phyloP scores from a whole-genome alignment of 805 yeast species.

The Wickerhamiella cacticola region DNA sequence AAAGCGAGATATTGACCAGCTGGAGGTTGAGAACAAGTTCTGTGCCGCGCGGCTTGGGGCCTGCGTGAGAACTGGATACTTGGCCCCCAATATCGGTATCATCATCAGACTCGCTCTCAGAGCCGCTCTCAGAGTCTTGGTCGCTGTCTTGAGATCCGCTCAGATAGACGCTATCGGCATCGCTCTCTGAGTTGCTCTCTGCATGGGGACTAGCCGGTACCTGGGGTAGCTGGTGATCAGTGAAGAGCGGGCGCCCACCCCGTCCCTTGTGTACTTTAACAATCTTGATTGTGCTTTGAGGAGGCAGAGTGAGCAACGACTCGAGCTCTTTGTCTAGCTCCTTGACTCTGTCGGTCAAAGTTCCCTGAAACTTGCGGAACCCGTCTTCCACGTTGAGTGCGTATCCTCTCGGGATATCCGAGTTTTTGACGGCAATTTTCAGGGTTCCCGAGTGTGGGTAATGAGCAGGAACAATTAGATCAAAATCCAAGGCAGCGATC shows the following conservation, averaged over 20 bases:
- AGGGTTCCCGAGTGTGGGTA: slow-evolving; percentile 44
- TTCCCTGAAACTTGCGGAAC: slow-evolving; percentile 32
- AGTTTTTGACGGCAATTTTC: slow-evolving; percentile 44
- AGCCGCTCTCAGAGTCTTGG: slow-evolving; percentile 10
- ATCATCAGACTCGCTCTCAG: not conserved
- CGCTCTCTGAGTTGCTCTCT: slow-evolving; percentile 13
- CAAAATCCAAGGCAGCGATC: slow-evolving; percentile 40
- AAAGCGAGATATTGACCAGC: slow-evolving; percentile 16
- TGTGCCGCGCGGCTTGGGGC: slow-evolving; percentile 24
- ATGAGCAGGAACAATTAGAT: slow-evolving; percentile 41
- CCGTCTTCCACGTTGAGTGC: slow-evolving; percentile 58
- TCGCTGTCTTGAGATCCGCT: slow-evolving; percentile 20
- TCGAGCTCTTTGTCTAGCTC: slow-evolving; percentile 52
- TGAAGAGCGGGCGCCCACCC: slow-evolving; percentile 1
- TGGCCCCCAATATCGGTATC: not conserved
- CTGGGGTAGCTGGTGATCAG: not conserved
- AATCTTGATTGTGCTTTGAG: slow-evolving; percentile 49
- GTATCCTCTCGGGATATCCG: slow-evolving; percentile 58
- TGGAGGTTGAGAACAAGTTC: slow-evolving; percentile 29
- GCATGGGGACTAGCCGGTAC: slow-evolving; percentile 15
- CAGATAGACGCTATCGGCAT: not conserved
- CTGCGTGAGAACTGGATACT: slow-evolving; percentile 12
- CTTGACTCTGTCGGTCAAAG: slow-evolving; percentile 42
- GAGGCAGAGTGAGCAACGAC: slow-evolving; percentile 44
- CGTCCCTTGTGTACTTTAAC: slow-evolving; percentile 25